phyloP scores from a whole-genome alignment of 108 stramenopile species.

The Cyclotella atomus region DNA sequence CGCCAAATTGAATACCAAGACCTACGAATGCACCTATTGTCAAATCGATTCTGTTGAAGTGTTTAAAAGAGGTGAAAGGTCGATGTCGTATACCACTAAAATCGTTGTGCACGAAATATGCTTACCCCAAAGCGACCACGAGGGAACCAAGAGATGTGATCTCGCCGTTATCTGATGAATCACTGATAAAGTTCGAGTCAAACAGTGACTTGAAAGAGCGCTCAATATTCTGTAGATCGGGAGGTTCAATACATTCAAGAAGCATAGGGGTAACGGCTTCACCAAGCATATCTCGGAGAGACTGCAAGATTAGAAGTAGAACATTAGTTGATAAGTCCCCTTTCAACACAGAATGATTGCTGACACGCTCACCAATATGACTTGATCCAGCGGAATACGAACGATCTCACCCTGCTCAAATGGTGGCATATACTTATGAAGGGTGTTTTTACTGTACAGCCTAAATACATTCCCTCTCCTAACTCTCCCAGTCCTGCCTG shows the following conservation, averaged over 20 bases:
- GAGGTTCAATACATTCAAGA: slow-evolving; percentile 83
- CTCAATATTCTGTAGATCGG: slow-evolving; percentile 69
- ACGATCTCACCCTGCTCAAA: slow-evolving; percentile 86
- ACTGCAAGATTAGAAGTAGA: background rate
- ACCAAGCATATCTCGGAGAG: slow-evolving; percentile 71
- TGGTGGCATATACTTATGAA: slow-evolving; percentile 61
- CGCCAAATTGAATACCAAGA: slow-evolving; percentile 87
- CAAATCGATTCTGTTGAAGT: slow-evolving; percentile 58
- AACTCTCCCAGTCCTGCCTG: slow-evolving; percentile 63
- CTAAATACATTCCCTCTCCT: slow-evolving; percentile 90
- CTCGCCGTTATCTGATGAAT: slow-evolving; percentile 63
- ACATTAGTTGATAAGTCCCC: background rate
- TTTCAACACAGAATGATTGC: background rate
- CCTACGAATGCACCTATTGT: slow-evolving; percentile 78
- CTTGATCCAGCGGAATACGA: slow-evolving; percentile 77
- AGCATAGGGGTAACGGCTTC: slow-evolving; percentile 72
- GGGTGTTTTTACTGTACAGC: slow-evolving; percentile 75
- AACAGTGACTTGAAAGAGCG: slow-evolving; percentile 77
- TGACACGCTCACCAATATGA: slow-evolving; percentile 3
- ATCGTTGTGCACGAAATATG: background rate
- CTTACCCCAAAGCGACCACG: slow-evolving; percentile 68
- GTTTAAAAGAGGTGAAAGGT: background rate
- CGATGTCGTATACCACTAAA: background rate
- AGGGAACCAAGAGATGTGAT: slow-evolving; percentile 79
- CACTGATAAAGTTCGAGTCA: slow-evolving; percentile 64